Conservation (phyloP, 164 flowering plant genomes). For the Euptelea pleiosperma region DNA sequence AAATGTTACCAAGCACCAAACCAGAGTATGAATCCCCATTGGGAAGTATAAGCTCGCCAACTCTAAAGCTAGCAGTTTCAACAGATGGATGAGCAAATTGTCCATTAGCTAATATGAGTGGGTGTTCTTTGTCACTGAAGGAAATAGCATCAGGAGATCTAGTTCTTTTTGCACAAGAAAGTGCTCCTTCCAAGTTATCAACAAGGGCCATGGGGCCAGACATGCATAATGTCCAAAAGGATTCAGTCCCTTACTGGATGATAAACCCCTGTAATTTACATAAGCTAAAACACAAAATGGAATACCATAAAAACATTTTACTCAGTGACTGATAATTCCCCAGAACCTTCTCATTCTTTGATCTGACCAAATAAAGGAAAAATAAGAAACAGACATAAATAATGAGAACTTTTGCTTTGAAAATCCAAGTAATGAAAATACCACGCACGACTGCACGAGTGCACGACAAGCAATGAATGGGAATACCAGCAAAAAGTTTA, state of each 20-base stretch:
- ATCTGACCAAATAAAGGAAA: slow-evolving; percentile 13
- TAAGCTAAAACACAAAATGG: slow-evolving; percentile 1
- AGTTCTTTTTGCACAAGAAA: slow-evolving; percentile 50
- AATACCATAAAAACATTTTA: background rate
- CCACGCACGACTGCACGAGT: too few relatives aligned
- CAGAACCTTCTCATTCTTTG: slow-evolving; percentile 13
- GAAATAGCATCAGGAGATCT: slow-evolving; percentile 49
- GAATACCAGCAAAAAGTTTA: background rate
- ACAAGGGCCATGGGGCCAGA: slow-evolving; percentile 72
- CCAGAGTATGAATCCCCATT: slow-evolving; percentile 85
- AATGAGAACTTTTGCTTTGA: background rate
- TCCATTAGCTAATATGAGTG: slow-evolving; percentile 38
- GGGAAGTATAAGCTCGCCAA: slow-evolving; percentile 59
- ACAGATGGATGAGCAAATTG: slow-evolving; percentile 38
- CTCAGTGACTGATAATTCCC: background rate
- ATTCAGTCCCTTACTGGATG: slow-evolving; percentile 24
- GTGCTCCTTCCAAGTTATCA: slow-evolving; percentile 38
- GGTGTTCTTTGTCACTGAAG: slow-evolving; percentile 27
- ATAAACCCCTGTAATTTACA: slow-evolving; percentile 21
- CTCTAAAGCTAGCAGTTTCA: slow-evolving; percentile 53
- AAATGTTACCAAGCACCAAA: slow-evolving; percentile 58
- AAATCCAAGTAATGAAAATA: background rate
- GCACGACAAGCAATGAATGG: background rate
- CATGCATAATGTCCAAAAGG: slow-evolving; percentile 73
- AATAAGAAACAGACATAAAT: background rate